Evolutionary conservation across 2,329 filamentous ascomycete genomes (phyloP), one percentile per base, ranked within the genome.

Genomic region (Aspergillus ochraceoroseus): DNA sequence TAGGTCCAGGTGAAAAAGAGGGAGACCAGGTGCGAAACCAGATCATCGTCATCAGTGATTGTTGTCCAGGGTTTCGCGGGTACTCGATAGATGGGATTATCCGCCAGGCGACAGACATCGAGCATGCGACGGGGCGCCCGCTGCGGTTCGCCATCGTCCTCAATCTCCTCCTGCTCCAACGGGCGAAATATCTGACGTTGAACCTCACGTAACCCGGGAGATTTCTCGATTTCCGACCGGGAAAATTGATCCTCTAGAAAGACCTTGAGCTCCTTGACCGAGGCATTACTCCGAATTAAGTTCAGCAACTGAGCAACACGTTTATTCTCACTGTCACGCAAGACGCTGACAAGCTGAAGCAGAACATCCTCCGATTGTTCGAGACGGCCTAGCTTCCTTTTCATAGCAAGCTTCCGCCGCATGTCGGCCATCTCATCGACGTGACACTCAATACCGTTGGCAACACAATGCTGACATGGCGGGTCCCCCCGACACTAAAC

Each of bases 1-100:
- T 58, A 55, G 13, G 48, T 53, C 60, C 61, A 64, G 5, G 60
- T 60, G 12, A 63, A 52, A 47, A 56, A 63, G 7, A 63, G 36
- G 3, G 60, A 62, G 2, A 63, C 39, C 23, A 64, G 38, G 26
- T 63, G 59, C 0, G 59, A 62, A 2, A 63, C 57, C 7, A 62
- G 48, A 27, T 55, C 50, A 11, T 56, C 56, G 32, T 62, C 59
- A 28, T 54, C 52, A 9, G 58, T 63, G 22, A 61, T 53, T 7
- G 46, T 55, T n/a, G 60, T 63, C 58, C 59, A 63, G 3, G 59
- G 58, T 22, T 52, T 56, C 1, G 57, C 59, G 3, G 57, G 57
- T 1, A 61, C 57, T 2, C 47, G 38, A 12, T 50, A 47, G 1
- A 57, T 41, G 2, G 56, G 56, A 9, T 46, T 51, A 31, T 60